Conservation (phyloP, 345 rosid genomes). For the Eucalyptus marginata region DNA sequence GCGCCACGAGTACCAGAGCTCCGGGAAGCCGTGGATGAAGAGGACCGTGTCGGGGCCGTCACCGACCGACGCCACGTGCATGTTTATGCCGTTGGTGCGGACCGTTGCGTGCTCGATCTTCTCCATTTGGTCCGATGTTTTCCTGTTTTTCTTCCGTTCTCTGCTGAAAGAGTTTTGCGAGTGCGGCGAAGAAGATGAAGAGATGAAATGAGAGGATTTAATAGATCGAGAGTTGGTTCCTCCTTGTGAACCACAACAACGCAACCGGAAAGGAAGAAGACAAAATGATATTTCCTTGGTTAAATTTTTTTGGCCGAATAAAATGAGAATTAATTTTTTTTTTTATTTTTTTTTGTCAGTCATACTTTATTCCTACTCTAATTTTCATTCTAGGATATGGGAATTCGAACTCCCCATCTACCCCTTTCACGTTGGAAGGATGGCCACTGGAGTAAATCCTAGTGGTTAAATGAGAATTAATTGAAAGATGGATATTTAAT, state of each 20-base stretch:
- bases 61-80: slow-evolving; percentile 56
- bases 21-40: slow-evolving; percentile 68
- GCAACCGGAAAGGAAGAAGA: neutral
- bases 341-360: rapidly evolving
- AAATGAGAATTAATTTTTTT: too few species aligned
- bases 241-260: neutral
- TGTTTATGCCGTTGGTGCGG: slow-evolving; percentile 46
- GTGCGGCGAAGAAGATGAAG: neutral
- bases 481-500: neutral
- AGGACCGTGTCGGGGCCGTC: slow-evolving; percentile 36
- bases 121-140: neutral
- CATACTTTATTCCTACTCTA: rapidly evolving
- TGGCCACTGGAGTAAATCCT: rapidly evolving
- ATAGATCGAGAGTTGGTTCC: neutral
- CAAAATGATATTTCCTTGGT: neutral
- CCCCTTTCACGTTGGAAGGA: rapidly evolving
- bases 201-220: neutral
- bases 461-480: neutral
- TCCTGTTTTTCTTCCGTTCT: neutral
- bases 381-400: rapidly evolving
- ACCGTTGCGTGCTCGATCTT: slow-evolving; percentile 31
- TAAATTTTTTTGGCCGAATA: neutral
- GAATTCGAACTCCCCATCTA: rapidly evolving
- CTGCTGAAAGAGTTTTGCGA: neutral
- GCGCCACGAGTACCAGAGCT: slow-evolving; percentile 66